Percentiles rank a stretch among this genome's conserved stretches.
phyloP scores from a whole-genome alignment of 495 filamentous ascomycete species.

The Penicillium macrosclerotiorum region DNA sequence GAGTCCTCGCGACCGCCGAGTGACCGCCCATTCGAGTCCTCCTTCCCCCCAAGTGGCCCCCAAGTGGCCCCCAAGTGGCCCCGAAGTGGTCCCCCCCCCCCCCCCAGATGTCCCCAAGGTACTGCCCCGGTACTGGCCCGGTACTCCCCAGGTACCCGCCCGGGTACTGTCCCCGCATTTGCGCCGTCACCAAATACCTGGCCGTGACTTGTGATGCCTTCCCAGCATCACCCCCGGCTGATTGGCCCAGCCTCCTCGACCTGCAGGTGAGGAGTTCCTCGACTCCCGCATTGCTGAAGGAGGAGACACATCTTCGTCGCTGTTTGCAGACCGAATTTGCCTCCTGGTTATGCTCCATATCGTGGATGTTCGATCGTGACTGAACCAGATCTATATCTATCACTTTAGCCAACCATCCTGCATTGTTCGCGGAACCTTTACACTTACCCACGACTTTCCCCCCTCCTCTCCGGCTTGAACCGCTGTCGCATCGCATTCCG shows the following conservation, averaged over 20 bases:
- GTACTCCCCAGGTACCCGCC: constrained; percentile 2
- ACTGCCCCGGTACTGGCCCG: constrained; percentile 2
- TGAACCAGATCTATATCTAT: neutral
- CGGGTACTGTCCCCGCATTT: neutral
- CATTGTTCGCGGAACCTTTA: too few species aligned
- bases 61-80: too few species aligned
- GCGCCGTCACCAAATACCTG: neutral
- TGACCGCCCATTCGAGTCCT: too few species aligned
- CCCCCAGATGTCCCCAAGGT: constrained; percentile 24
- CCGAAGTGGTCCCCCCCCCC: too few species aligned
- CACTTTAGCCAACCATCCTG: neutral
- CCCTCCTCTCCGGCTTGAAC: too few species aligned
- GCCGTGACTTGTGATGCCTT: neutral
- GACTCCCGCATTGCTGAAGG: constrained; percentile 18
- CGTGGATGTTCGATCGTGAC: constrained; percentile 10
- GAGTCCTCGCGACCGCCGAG: too few species aligned
- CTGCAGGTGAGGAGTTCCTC: constrained; percentile 24
- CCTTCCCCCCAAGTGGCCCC: too few species aligned
- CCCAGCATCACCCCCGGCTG: constrained; percentile 14
- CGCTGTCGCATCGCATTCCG: constrained; percentile 18
- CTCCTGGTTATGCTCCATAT: constrained; percentile 7
- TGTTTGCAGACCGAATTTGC: neutral
- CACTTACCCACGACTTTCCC: too few species aligned
- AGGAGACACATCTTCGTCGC: constrained; percentile 10
- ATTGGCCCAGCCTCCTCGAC: constrained; percentile 31